Conservation (phyloP, 768 basidiomycete genomes). For the Auricularia cornea region DNA sequence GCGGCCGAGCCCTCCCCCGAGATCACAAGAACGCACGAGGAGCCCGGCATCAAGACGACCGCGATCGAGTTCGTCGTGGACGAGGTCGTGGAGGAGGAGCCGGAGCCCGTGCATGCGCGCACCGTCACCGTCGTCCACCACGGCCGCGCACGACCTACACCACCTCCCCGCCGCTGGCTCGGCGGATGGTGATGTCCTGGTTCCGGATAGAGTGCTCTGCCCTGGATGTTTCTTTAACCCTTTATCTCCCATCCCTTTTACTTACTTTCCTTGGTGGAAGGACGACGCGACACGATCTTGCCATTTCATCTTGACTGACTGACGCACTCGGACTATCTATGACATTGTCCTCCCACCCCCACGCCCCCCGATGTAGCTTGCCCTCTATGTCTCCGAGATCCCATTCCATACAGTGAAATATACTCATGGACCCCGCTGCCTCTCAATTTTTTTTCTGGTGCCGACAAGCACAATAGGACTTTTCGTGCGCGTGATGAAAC, state of each 20-base stretch:
- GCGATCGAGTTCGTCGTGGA: constrained; percentile 54
- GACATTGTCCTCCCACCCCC: not conserved
- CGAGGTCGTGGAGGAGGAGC: constrained; percentile 35
- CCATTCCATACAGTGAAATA: not conserved
- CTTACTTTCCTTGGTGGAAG: not conserved
- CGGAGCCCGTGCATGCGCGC: constrained; percentile 4
- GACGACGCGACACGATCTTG: not conserved
- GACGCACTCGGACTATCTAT: not conserved
- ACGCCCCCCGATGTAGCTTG: not conserved
- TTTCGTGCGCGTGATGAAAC: not conserved
- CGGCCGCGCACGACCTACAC: not conserved
- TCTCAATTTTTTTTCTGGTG: not conserved
- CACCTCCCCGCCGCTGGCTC: not conserved
- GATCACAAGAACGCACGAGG: constrained; percentile 22
- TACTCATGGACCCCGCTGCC: not conserved
- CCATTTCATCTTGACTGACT: not conserved
- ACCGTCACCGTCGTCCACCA: constrained; percentile 14
- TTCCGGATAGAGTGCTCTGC: not conserved
- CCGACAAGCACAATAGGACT: not conserved
- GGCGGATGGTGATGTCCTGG: not conserved
- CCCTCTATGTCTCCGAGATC: not conserved
- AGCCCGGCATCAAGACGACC: constrained; percentile 43
- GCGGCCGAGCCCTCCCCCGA: constrained; percentile 68
- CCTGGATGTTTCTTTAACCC: not conserved
- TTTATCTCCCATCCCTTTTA: not conserved